Conservation (phyloP, 192 early-diverging fungal species). For the Pilobolus umbonatus region DNA sequence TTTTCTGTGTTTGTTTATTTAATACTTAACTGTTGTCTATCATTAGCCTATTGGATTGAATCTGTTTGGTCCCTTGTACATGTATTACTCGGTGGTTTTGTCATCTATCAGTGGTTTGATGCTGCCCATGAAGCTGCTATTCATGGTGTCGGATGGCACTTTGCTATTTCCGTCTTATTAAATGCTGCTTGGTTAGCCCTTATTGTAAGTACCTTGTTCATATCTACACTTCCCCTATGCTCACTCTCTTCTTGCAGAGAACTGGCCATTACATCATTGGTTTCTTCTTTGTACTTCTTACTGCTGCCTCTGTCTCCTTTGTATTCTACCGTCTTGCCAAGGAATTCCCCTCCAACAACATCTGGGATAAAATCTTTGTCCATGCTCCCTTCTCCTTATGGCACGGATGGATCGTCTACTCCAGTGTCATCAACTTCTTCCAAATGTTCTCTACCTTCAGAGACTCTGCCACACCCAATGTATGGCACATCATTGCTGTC, state of each 20-base stretch:
- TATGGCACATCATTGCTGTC: constrained; percentile 42
- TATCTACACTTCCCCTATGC: not conserved
- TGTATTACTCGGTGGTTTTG: constrained; percentile 56
- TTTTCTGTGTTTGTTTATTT: no score
- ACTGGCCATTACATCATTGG: constrained; percentile 47
- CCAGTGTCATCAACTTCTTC: constrained; percentile 55
- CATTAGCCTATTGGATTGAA: constrained; percentile 49
- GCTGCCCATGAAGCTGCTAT: constrained; percentile 47
- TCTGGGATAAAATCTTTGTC: constrained; percentile 46
- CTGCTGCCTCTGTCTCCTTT: constrained; percentile 50
- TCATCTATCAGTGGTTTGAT: constrained; percentile 58
- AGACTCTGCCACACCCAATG: constrained; percentile 35
- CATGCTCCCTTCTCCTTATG: constrained; percentile 65
- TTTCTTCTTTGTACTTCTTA: constrained; percentile 52
- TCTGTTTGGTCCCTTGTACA: constrained; percentile 61
- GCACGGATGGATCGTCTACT: constrained; percentile 60
- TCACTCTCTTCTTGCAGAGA: constrained; percentile 12
- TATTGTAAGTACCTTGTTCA: constrained; percentile 42
- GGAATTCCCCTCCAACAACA: constrained; percentile 25
- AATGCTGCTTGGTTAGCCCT: constrained; percentile 57
- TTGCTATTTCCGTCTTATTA: constrained; percentile 53
- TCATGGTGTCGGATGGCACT: constrained; percentile 58
- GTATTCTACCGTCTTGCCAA: constrained; percentile 51
- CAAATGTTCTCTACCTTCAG: constrained; percentile 47
- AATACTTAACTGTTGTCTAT: not conserved